Percentiles rank a stretch among this genome's conserved stretches.
Evolutionary conservation across 2,329 filamentous ascomycete genomes (phyloP).

Genomic region (Penicillium brasilianum): DNA sequence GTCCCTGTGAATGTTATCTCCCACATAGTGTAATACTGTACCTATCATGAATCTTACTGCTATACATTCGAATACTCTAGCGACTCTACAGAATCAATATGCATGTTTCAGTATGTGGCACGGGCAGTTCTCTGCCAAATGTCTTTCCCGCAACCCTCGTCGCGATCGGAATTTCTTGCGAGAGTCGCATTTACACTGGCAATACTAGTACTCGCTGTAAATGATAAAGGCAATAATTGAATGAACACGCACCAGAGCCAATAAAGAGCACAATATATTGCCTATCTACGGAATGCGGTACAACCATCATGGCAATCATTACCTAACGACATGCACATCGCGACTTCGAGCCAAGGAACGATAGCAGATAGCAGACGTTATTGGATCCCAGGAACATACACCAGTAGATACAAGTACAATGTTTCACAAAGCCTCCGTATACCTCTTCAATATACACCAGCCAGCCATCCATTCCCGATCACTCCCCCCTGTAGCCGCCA

Average conservation of each 20-base stretch:
- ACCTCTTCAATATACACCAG: background rate
- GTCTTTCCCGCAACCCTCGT: background rate
- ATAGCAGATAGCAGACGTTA: too few relatives aligned
- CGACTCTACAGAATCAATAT: background rate
- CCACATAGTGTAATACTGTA: background rate
- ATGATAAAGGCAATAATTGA: background rate
- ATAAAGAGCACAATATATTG: background rate
- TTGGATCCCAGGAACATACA: too few relatives aligned
- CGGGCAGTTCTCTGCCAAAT: background rate
- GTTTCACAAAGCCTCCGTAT: too few relatives aligned
- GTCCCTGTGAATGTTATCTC: background rate
- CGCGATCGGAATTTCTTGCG: constrained; percentile 6
- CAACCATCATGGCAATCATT: background rate
- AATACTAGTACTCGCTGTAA: background rate
- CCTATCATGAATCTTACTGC: background rate
- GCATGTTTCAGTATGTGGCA: background rate
- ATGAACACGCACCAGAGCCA: background rate
- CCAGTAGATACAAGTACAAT: too few relatives aligned
- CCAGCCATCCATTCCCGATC: background rate
- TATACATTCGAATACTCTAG: background rate
- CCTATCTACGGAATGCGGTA: background rate
- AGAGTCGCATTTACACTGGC: background rate
- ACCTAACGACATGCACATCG: background rate
- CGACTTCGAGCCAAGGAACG: background rate
- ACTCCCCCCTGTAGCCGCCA: background rate